Conservation (phyloP, 2,329 filamentous ascomycete genomes). For the Fusarium metavorans region DNA sequence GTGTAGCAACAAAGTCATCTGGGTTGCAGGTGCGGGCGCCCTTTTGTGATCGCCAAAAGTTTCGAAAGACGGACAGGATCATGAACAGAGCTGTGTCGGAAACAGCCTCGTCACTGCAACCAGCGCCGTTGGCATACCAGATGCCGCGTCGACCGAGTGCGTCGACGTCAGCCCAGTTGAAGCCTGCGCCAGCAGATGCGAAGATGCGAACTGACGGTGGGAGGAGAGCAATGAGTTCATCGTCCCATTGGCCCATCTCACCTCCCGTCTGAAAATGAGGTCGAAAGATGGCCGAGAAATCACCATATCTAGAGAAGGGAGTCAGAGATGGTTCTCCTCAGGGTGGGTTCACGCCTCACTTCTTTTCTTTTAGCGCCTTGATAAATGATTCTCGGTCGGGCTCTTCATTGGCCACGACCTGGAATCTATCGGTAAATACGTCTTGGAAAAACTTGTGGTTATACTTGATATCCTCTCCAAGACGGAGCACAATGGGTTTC, state of each 20-base stretch:
- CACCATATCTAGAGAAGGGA: conserved; percentile 30
- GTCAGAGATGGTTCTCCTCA: conserved; percentile 2
- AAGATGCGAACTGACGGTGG: conserved; percentile 68
- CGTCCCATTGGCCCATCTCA: conserved; percentile 72
- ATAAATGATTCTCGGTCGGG: conserved; percentile 54
- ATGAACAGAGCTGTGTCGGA: conserved; percentile 57
- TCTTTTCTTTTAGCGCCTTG: conserved; percentile 53
- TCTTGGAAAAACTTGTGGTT: conserved; percentile 56
- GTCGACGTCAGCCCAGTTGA: conserved; percentile 71
- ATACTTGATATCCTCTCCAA: conserved; percentile 62
- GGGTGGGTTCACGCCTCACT: conserved; percentile 8
- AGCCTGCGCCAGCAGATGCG: conserved; percentile 71
- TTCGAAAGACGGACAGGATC: conserved; percentile 61
- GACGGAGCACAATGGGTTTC: conserved; percentile 34
- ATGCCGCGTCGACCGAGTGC: conserved; percentile 52
- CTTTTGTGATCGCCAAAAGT: conserved; percentile 58
- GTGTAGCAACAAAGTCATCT: conserved; percentile 26
- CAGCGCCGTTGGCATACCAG: conserved; percentile 59
- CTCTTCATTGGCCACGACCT: conserved; percentile 54
- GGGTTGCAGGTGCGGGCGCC: conserved; percentile 34
- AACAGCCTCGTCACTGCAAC: conserved; percentile 57
- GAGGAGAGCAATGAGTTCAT: conserved; percentile 65
- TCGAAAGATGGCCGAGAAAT: conserved; percentile 59
- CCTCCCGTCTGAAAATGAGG: conserved; percentile 72
- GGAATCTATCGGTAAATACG: conserved; percentile 54